These are phyloP conservation scores for Xylaria acuta DNA, from an alignment of 495 filamentous ascomycete genomes.

Conservation along the genomic window DNA sequence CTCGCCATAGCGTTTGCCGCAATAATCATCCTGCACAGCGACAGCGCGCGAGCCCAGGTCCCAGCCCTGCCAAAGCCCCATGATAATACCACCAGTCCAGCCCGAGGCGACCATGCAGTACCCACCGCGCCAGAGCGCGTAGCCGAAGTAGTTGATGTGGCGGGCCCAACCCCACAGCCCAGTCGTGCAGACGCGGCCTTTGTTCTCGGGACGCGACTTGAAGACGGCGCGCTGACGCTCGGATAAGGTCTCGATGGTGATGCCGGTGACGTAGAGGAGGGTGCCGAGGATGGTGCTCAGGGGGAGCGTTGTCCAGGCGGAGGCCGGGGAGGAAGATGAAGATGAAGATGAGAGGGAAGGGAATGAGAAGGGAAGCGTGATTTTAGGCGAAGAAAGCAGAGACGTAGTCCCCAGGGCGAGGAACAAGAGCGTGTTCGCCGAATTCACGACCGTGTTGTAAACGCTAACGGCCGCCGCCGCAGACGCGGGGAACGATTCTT, in stretches of 20 bases:
- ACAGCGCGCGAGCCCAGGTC: slow-evolving; percentile 56
- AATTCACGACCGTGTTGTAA: slow-evolving; percentile 58
- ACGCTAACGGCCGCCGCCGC: slow-evolving; percentile 43
- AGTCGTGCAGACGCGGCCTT: slow-evolving; percentile 58
- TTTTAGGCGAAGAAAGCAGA: slow-evolving; percentile 31
- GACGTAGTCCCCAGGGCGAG: slow-evolving; percentile 48
- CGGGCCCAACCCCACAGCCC: slow-evolving; percentile 60
- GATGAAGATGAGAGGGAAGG: background rate
- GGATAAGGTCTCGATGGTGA: slow-evolving; percentile 54
- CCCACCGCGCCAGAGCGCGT: slow-evolving; percentile 61
- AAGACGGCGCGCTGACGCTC: slow-evolving; percentile 62
- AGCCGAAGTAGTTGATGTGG: slow-evolving; percentile 67
- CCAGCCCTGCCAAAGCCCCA: slow-evolving; percentile 48
- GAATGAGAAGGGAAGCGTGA: slow-evolving; percentile 27
- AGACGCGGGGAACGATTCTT: slow-evolving; percentile 50
- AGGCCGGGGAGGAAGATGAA: slow-evolving; percentile 24
- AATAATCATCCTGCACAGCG: slow-evolving; percentile 59
- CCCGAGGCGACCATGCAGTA: slow-evolving; percentile 58
- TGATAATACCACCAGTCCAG: slow-evolving; percentile 46
- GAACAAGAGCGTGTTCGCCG: slow-evolving; percentile 53
- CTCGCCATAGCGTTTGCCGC: slow-evolving; percentile 50
- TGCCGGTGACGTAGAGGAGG: slow-evolving; percentile 52
- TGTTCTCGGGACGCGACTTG: slow-evolving; percentile 59
- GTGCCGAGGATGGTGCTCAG: slow-evolving; percentile 50
- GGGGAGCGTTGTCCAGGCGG: slow-evolving; percentile 11